Evolutionary conservation across 495 filamentous ascomycete genomes (phyloP).

Genomic region (Monascus purpureus): DNA sequence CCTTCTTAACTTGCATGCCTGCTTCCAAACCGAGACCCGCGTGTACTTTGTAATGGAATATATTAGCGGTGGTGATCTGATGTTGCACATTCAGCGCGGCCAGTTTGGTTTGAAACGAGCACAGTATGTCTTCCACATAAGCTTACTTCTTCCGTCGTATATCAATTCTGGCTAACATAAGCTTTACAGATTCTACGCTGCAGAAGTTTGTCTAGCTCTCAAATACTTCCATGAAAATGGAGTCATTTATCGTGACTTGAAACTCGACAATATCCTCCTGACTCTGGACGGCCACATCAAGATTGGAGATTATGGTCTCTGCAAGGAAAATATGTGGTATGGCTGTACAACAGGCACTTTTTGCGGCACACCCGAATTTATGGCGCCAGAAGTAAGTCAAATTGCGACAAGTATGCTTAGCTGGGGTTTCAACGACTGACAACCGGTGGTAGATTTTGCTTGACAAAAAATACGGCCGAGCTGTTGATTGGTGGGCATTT

Average conservation of each 20-base stretch:
- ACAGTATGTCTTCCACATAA: conserved; percentile 48
- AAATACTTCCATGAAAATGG: conserved; percentile 99
- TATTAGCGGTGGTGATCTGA: conserved; percentile 95
- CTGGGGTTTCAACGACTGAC: no score
- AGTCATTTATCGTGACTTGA: conserved; percentile 98
- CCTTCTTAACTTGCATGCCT: conserved; percentile 87
- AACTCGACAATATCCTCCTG: conserved; percentile 96
- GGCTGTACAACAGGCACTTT: conserved; percentile 94
- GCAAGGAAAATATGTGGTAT: conserved; percentile 99
- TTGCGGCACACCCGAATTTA: conserved; percentile 97
- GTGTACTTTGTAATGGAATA: conserved; percentile 99
- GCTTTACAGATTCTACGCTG: conserved; percentile 79
- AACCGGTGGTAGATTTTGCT: conserved; percentile 60
- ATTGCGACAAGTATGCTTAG: background rate
- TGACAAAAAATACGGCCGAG: conserved; percentile 95
- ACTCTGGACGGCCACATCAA: conserved; percentile 97
- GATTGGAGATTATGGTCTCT: conserved; percentile 96
- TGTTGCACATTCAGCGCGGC: conserved; percentile 96
- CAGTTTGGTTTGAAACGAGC: conserved; percentile 92
- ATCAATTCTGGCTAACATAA: conserved; percentile 2
- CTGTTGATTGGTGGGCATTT: conserved; percentile 99
- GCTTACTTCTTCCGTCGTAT: background rate
- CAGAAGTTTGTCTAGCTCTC: conserved; percentile 90
- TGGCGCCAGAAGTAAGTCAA: conserved; percentile 82
- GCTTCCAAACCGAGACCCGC: conserved; percentile 97